These are phyloP conservation scores for Lactarius evosmus DNA, from an alignment of 768 basidiomycete species.

Conservation along the genomic window DNA sequence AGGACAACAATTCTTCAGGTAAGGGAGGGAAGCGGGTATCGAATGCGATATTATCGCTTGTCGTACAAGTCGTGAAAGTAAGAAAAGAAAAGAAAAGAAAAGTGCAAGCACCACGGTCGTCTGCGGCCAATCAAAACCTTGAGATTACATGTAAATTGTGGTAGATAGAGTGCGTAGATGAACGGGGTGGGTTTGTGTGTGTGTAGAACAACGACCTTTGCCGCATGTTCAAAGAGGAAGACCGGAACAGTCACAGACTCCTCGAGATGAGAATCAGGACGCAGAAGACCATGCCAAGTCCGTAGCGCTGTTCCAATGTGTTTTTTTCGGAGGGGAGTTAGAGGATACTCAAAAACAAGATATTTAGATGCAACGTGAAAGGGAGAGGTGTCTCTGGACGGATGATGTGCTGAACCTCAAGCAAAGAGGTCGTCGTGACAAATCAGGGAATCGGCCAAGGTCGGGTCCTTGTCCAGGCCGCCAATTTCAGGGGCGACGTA, in stretches of 20 bases:
- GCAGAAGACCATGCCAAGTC: neutral
- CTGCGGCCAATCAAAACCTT: conserved; percentile 19
- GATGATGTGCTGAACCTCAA: conserved; percentile 8
- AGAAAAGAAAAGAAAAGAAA: too few species aligned
- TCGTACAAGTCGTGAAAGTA: conserved; percentile 13
- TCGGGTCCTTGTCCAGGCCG: neutral
- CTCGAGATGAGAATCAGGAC: conserved; percentile 7
- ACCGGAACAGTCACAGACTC: conserved; percentile 17
- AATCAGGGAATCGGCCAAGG: conserved; percentile 18
- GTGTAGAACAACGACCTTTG: conserved; percentile 12
- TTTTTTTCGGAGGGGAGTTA: neutral
- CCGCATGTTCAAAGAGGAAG: conserved; percentile 11
- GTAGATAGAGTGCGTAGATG: conserved; percentile 17
- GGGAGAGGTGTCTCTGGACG: conserved; percentile 18
- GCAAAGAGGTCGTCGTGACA: conserved; percentile 29
- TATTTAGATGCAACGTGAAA: neutral
- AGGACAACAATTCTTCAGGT: conserved; percentile 18
- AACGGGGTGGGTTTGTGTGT: neutral
- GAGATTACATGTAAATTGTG: conserved; percentile 20
- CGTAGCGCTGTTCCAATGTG: neutral
- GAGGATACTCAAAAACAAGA: conserved; percentile 18
- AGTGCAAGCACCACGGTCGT: conserved; percentile 22
- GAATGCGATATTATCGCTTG: conserved; percentile 11
- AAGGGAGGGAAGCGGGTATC: conserved; percentile 20
- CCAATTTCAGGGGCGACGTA: conserved; percentile 4